These are phyloP conservation scores for Cucurbita ficifolia DNA, from an alignment of 306 rosid genomes.

Conservation along the genomic window DNA sequence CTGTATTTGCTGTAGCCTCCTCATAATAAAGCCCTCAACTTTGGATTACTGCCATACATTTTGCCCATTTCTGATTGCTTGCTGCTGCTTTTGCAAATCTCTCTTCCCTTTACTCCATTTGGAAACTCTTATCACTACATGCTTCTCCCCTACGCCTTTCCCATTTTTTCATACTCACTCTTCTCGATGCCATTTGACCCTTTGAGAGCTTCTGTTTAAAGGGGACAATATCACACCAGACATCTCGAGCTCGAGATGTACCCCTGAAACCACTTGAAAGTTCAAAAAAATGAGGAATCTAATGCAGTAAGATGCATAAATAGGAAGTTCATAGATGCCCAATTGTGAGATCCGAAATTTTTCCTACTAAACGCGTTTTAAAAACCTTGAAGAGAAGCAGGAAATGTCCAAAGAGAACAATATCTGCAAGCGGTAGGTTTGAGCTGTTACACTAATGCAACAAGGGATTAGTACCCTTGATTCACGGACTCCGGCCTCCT, in stretches of 20 bases:
- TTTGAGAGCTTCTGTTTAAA: too few relatives aligned
- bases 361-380: too few relatives aligned
- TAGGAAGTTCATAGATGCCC: conserved; percentile 2
- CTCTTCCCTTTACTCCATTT: neutral
- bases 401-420: accelerated
- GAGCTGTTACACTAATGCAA: too few relatives aligned
- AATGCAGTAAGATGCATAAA: neutral
- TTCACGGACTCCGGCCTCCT: neutral
- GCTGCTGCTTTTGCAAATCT: neutral
- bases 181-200: too few relatives aligned
- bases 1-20: neutral
- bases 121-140: neutral
- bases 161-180: neutral
- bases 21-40: neutral
- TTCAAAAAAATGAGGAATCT: neutral
- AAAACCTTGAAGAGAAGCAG: too few relatives aligned
- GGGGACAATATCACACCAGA: too few relatives aligned
- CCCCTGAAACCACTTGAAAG: neutral
- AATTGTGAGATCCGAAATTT: too few relatives aligned
- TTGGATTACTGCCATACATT: neutral
- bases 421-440: accelerated
- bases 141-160: neutral
- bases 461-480: neutral
- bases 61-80: neutral
- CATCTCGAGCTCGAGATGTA: too few relatives aligned